Base-by-base conservation (phyloP, 1,284 basidiomycete species). In the Pseudozyma flocculosa region DNA sequence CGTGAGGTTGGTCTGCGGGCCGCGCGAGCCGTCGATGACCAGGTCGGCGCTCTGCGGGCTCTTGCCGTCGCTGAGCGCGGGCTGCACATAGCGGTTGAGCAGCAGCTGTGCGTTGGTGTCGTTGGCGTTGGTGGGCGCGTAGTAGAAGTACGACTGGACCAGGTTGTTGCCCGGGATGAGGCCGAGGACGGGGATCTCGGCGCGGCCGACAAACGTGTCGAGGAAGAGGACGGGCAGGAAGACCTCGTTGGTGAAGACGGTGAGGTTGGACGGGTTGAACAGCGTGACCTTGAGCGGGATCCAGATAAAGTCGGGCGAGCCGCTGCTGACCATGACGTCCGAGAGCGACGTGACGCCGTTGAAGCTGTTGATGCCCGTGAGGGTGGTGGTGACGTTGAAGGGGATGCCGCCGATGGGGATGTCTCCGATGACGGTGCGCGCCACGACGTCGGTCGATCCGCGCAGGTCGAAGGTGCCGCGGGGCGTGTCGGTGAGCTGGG, bases 321-420 rank as follows among this genome's bases (percentile, higher is more conserved):
- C 61, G 21, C 68, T 57, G 45, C 48, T 58, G 32, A 76, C 72
- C 29, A 36, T 48, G 32, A 78, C 66, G 22, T 70, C 59, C 21
- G 61, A 87, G 82, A 50, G 83, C 83, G 83, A 55, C 2, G 42
- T 54, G 23, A 60, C 39, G 38, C 57, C 48, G 46, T 48, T 62
- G 54, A 70, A 66, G 24, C 45, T 54, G 60, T 76, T 55, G 41
- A 61, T 66, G 82, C 86, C 85, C 64, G 81, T 82, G 45, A 88
- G 67, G 39, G 76, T 78, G 3, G 85, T 85, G 7, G 79, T 75
- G 30, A 88, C 84, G 56, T 84, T 80, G 76, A 89, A 85, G 1
- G 83, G 81, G 66, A 89, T 86, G 19, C 84, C 84, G 4, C 80
- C 78, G 53, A 89, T 87, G 0, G 85, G 84, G 18, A 89, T 81